Percentiles rank a stretch among this genome's conserved stretches.
These are phyloP conservation scores for Ophiostoma novo-ulmi DNA, from an alignment of 2,329 filamentous ascomycete genomes.

Conservation along the genomic window DNA sequence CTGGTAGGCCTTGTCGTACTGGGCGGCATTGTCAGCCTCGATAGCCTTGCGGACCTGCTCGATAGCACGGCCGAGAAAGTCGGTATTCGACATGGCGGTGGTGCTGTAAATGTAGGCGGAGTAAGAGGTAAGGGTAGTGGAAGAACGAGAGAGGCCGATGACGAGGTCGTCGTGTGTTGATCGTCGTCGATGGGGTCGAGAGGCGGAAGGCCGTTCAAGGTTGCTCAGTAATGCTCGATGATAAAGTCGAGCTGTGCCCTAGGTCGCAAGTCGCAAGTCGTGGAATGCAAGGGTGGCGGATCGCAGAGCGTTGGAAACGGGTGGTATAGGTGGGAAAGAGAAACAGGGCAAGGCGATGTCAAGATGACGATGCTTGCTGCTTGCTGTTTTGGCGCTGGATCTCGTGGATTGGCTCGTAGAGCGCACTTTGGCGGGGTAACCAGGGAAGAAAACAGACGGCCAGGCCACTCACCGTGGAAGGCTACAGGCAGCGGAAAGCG, in stretches of 20 bases:
- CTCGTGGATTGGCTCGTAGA: not conserved
- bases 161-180: conserved; percentile 3
- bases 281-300: not conserved
- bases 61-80: conserved; percentile 95
- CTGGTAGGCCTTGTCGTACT: conserved; percentile 96
- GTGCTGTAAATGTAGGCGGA: conserved; percentile 35
- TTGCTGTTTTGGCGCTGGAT: conserved; percentile 13
- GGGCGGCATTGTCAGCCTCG: conserved; percentile 87
- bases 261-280: not conserved
- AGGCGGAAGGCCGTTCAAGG: not conserved
- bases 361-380: conserved; percentile 16
- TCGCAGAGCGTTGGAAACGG: not conserved
- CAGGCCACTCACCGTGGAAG: conserved; percentile 6
- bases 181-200: not conserved
- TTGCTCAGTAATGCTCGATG: not conserved
- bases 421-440: conserved; percentile 22
- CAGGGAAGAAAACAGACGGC: conserved; percentile 1
- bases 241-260: not conserved
- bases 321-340: not conserved
- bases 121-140: conserved; percentile 26
- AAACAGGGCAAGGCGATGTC: not conserved
- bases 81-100: conserved; percentile 79
- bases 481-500: not conserved
- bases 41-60: conserved; percentile 97
- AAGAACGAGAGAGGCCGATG: not conserved